A percentile compares a stretch with the other conserved stretches of the same genome.
These are phyloP conservation scores for Lithospermum erythrorhizon DNA, from an alignment of 257 asterid species.

Conservation along the genomic window DNA sequence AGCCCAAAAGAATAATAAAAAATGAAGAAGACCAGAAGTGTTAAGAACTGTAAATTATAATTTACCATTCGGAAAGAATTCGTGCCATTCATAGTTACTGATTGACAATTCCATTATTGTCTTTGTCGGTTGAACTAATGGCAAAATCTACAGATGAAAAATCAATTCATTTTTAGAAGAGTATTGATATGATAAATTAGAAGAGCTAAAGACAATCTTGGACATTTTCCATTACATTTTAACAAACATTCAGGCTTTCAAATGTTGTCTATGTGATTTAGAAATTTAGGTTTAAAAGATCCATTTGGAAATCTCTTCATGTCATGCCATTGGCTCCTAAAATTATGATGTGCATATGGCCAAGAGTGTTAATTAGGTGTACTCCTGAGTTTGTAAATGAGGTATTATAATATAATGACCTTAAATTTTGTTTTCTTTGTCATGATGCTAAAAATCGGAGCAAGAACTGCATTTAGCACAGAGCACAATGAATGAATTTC, in stretches of 20 bases:
- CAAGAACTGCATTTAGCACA: neutral
- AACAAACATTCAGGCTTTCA: too few relatives aligned
- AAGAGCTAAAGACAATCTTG: neutral
- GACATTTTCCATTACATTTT: neutral
- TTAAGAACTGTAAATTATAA: constrained; percentile 8
- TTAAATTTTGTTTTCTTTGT: neutral
- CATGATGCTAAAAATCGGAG: neutral
- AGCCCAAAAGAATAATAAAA: neutral
- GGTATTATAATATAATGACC: neutral
- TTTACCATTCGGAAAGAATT: constrained; percentile 83
- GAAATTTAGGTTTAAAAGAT: neutral
- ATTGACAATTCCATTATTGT: constrained; percentile 54
- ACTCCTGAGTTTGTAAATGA: neutral
- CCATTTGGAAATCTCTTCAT: neutral
- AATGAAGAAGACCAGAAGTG: neutral
- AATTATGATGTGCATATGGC: neutral
- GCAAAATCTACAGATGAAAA: constrained; percentile 53
- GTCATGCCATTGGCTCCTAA: neutral
- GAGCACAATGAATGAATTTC: neutral
- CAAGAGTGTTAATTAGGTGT: neutral
- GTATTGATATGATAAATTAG: neutral
- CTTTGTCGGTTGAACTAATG: constrained; percentile 80
- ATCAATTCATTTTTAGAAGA: constrained; percentile 13
- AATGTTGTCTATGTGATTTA: neutral
- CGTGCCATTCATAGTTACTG: constrained; percentile 88